Evolutionary conservation across 495 filamentous ascomycete genomes (phyloP).

Genomic region (Chlorociboria aeruginascens): DNA sequence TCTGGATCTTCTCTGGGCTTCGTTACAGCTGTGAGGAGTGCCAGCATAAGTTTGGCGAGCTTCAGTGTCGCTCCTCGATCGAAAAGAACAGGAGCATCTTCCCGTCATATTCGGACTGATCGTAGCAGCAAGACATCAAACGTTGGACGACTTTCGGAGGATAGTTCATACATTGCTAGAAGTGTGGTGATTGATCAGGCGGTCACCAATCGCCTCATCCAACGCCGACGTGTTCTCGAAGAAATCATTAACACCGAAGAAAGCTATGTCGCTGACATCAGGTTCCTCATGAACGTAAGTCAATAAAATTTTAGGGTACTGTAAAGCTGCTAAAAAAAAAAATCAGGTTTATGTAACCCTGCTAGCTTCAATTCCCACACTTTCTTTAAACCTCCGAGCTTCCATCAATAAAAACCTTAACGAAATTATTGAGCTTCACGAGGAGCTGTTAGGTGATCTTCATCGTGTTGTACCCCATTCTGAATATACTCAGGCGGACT

Average conservation of each 20-base stretch:
- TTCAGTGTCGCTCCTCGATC: slow-evolving; percentile 53
- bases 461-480: slow-evolving; percentile 49
- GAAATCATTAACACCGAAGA: slow-evolving; percentile 81
- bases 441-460: slow-evolving; percentile 55
- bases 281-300: slow-evolving; percentile 70
- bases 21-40: slow-evolving; percentile 65
- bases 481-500: slow-evolving; percentile 40
- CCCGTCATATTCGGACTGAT: slow-evolving; percentile 43
- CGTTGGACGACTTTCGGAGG: slow-evolving; percentile 51
- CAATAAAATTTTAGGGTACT: background rate
- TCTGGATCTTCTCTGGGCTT: slow-evolving; percentile 60
- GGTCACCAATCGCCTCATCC: slow-evolving; percentile 55
- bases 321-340: slow-evolving; percentile 1
- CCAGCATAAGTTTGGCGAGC: slow-evolving; percentile 59
- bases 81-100: slow-evolving; percentile 38
- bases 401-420: slow-evolving; percentile 55
- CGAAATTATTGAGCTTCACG: slow-evolving; percentile 60
- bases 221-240: slow-evolving; percentile 65
- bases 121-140: slow-evolving; percentile 51
- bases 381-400: slow-evolving; percentile 40
- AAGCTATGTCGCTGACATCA: slow-evolving; percentile 77
- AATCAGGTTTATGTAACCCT: slow-evolving; percentile 54
- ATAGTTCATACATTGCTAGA: slow-evolving; percentile 45
- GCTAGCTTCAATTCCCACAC: slow-evolving; percentile 45
- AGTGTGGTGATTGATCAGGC: slow-evolving; percentile 51